Evolutionary conservation across 208 protist species (phyloP).

Genomic region (Leptomonas seymouri): DNA sequence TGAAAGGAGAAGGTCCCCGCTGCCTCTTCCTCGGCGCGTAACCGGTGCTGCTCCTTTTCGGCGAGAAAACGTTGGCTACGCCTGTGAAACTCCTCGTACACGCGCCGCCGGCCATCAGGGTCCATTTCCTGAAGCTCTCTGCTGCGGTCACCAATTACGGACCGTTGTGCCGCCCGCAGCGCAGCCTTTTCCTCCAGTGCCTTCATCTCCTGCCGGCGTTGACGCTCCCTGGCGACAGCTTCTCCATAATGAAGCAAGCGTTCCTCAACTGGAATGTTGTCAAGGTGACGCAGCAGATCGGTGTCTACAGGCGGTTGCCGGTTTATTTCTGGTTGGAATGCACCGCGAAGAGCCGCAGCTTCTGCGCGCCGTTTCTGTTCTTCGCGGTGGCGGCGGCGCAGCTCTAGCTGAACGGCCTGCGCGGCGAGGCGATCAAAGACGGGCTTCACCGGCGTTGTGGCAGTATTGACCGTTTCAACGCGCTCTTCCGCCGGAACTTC

Average conservation of each 20-base stretch:
- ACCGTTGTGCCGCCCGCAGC: conserved; percentile 3
- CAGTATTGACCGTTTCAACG: neutral
- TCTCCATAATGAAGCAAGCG: conserved; percentile 81
- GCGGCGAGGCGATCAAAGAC: conserved; percentile 68
- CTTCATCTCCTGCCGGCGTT: conserved; percentile 37
- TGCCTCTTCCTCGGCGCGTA: conserved; percentile 27
- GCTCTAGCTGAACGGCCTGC: conserved; percentile 38
- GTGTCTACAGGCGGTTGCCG: conserved; percentile 11
- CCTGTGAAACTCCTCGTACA: conserved; percentile 46
- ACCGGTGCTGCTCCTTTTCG: conserved; percentile 39
- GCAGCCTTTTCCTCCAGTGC: conserved; percentile 27
- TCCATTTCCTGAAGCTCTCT: neutral
- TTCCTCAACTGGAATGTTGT: conserved; percentile 67
- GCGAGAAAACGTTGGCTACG: conserved; percentile 45
- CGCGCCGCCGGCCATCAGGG: conserved; percentile 17
- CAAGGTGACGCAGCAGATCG: conserved; percentile 13
- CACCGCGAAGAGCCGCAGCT: conserved; percentile 32
- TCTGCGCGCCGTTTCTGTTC: conserved; percentile 49
- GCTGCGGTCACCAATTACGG: neutral
- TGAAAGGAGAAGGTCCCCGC: conserved; percentile 47
- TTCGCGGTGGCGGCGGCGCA: conserved; percentile 37
- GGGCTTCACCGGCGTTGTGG: conserved; percentile 5
- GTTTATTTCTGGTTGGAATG: conserved; percentile 73
- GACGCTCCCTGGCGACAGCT: conserved; percentile 37
- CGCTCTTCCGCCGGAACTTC: no score